These are phyloP conservation scores for Linderniella brevidens DNA, from an alignment of 257 asterid genomes.

Conservation along the genomic window DNA sequence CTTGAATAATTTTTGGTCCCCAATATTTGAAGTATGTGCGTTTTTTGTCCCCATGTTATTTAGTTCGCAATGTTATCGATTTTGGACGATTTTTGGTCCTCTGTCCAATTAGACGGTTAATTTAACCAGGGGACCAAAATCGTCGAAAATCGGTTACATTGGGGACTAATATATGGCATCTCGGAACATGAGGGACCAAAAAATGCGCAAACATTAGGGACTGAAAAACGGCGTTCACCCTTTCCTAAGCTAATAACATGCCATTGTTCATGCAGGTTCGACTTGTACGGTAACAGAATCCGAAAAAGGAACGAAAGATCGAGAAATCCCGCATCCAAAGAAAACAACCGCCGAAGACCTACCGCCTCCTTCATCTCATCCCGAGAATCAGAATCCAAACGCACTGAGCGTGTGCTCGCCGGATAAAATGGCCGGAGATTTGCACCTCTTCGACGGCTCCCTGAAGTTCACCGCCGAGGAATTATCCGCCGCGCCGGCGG, in stretches of 20 bases:
- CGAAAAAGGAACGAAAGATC: background rate
- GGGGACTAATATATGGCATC: too few species aligned
- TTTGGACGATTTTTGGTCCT: too few species aligned
- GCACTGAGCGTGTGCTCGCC: constrained; percentile 58
- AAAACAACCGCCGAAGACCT: background rate
- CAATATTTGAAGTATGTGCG: constrained; percentile 24
- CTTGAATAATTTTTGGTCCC: constrained; percentile 22
- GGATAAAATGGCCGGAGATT: constrained; percentile 72
- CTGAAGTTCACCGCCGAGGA: constrained; percentile 60
- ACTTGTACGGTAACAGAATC: too few species aligned
- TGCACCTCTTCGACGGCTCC: constrained; percentile 46
- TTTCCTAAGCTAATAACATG: too few species aligned
- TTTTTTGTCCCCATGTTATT: background rate
- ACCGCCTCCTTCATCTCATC: background rate
- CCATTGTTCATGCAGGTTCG: too few species aligned
- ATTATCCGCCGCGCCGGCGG: constrained; percentile 76
- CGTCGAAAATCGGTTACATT: too few species aligned
- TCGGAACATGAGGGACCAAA: too few species aligned
- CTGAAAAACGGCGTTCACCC: background rate
- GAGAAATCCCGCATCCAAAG: background rate
- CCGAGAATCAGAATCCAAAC: background rate
- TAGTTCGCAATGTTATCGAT: too few species aligned
- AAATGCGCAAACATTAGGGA: background rate
- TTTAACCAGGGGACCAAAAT: too few species aligned
- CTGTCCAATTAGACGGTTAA: too few species aligned